phyloP scores from a whole-genome alignment of 2,329 filamentous ascomycete species.

The Pseudogymnoascus sp. region DNA sequence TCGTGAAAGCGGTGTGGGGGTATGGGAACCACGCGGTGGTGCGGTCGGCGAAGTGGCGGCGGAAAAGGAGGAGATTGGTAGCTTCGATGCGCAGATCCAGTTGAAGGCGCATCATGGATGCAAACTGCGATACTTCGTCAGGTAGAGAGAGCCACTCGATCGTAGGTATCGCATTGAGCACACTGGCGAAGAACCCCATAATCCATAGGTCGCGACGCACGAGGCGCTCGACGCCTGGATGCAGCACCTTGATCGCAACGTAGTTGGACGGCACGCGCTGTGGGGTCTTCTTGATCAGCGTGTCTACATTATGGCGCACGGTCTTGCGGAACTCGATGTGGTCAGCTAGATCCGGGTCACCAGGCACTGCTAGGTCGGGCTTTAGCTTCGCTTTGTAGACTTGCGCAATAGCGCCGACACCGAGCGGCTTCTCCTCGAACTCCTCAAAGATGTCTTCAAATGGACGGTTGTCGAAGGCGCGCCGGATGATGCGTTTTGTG shows the following conservation, averaged over 20 bases:
- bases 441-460: slow-evolving; percentile 96
- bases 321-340: slow-evolving; percentile 54
- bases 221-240: slow-evolving; percentile 80
- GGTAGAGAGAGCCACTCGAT: slow-evolving; percentile 97
- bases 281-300: slow-evolving; percentile 76
- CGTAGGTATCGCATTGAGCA: slow-evolving; percentile 80
- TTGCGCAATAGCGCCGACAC: slow-evolving; percentile 93
- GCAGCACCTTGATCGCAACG: slow-evolving; percentile 92
- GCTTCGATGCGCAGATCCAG: slow-evolving; percentile 91
- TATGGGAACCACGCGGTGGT: slow-evolving; percentile 96
- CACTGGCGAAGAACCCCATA: slow-evolving; percentile 81
- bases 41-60: slow-evolving; percentile 80
- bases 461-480: slow-evolving; percentile 67
- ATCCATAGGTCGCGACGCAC: slow-evolving; percentile 88
- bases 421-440: slow-evolving; percentile 80
- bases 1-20: slow-evolving; percentile 86
- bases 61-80: slow-evolving; percentile 79
- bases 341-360: slow-evolving; percentile 43
- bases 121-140: slow-evolving; percentile 88
- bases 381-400: slow-evolving; percentile 95
- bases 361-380: slow-evolving; percentile 59
- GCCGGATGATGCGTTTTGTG: slow-evolving; percentile 70
- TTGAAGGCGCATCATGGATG: slow-evolving; percentile 98
- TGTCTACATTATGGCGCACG: slow-evolving; percentile 74
- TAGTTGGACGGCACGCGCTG: slow-evolving; percentile 81